phyloP scores from a whole-genome alignment of 2,329 filamentous ascomycete species.

The Aspergillus chevalieri region DNA sequence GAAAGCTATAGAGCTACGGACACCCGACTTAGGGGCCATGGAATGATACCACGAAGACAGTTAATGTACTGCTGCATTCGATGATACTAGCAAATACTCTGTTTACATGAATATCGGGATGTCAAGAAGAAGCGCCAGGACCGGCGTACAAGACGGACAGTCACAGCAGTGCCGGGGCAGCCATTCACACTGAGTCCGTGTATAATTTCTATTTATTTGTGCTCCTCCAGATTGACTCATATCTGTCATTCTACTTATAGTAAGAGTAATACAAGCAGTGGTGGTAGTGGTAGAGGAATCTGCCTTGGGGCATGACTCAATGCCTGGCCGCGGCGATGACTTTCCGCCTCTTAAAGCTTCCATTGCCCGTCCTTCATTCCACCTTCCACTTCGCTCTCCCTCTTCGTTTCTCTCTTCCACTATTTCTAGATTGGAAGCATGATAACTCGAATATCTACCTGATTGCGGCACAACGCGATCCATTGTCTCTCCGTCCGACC shows the following conservation, averaged over 20 bases:
- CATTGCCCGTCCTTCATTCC: slow-evolving; percentile 7
- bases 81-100: neutral
- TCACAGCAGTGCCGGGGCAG: neutral
- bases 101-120: neutral
- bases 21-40: neutral
- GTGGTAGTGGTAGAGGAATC: neutral
- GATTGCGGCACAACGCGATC: slow-evolving; percentile 32
- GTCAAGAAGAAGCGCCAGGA: neutral
- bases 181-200: neutral
- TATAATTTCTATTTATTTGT: neutral
- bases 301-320: neutral
- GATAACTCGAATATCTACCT: slow-evolving; percentile 40
- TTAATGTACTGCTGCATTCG: neutral
- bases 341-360: slow-evolving; percentile 22
- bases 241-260: neutral
- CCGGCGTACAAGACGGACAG: neutral
- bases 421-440: slow-evolving; percentile 21
- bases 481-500: slow-evolving; percentile 15
- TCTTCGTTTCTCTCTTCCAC: slow-evolving; percentile 1
- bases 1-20: neutral
- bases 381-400: neutral
- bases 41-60: neutral
- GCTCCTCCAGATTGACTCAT: slow-evolving; percentile 3
- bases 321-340: slow-evolving; percentile 15
- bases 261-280: no score